phyloP scores from a whole-genome alignment of 2,329 filamentous ascomycete genomes.

The Colletotrichum shisoi region DNA sequence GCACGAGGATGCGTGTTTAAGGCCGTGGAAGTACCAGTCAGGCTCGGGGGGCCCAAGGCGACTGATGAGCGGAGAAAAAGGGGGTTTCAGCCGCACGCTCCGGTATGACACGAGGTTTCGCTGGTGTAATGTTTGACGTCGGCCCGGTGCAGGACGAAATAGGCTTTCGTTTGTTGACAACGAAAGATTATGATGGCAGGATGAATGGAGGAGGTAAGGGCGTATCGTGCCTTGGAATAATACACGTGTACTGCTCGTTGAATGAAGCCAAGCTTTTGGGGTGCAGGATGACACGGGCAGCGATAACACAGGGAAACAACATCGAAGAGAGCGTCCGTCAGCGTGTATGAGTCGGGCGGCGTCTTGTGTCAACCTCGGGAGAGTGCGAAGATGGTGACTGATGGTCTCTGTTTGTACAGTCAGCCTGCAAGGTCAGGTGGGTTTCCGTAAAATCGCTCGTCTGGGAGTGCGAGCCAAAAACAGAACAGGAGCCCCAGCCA shows the following conservation, averaged over 20 bases:
- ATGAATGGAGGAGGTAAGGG: slow-evolving; percentile 7
- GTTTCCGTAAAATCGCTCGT: neutral
- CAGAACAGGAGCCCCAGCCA: slow-evolving; percentile 3
- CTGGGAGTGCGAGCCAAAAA: slow-evolving; percentile 6
- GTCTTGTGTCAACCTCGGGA: neutral
- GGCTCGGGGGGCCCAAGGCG: slow-evolving; percentile 13
- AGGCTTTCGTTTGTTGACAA: neutral
- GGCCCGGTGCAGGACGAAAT: neutral
- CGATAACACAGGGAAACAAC: slow-evolving; percentile 21
- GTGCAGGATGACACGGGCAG: slow-evolving; percentile 26
- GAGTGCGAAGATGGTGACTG: neutral
- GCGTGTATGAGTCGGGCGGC: slow-evolving; percentile 10
- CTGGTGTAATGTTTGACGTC: neutral
- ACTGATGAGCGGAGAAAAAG: slow-evolving; percentile 6
- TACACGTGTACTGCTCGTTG: slow-evolving; percentile 1
- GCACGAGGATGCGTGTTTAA: slow-evolving; percentile 5
- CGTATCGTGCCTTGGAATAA: slow-evolving; percentile 23
- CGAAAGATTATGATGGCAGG: neutral
- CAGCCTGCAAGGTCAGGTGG: slow-evolving; percentile 11
- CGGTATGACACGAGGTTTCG: slow-evolving; percentile 20
- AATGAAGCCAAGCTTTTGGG: slow-evolving; percentile 12
- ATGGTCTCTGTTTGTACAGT: slow-evolving; percentile 3
- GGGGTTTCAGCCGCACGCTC: slow-evolving; percentile 32
- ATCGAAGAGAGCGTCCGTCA: slow-evolving; percentile 5
- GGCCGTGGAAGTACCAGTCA: slow-evolving; percentile 31